Conservation (phyloP, 768 basidiomycete species). For the Kondoa malvinella region DNA sequence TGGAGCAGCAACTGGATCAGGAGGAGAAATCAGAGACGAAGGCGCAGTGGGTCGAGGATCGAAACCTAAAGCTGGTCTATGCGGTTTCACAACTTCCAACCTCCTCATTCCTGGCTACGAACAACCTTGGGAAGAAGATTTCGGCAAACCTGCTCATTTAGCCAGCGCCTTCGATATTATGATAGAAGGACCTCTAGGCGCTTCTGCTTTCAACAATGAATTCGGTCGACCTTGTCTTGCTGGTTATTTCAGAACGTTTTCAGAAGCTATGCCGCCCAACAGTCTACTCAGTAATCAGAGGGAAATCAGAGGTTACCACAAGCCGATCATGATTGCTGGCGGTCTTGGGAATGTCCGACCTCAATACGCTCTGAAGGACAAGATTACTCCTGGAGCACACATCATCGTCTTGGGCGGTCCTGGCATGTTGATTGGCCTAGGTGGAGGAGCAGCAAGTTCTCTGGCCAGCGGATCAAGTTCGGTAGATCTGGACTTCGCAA, state of each 20-base stretch:
- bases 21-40: constrained; percentile 96
- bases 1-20: constrained; percentile 95
- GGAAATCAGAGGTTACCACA: constrained; percentile 89
- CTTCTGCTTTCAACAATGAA: constrained; percentile 94
- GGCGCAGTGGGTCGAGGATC: constrained; percentile 89
- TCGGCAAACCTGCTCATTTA: constrained; percentile 76
- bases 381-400: constrained; percentile 63
- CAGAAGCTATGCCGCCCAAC: constrained; percentile 49
- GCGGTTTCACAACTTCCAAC: constrained; percentile 86
- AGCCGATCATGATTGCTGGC: constrained; percentile 99
- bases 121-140: constrained; percentile 93
- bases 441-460: constrained; percentile 90
- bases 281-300: constrained; percentile 36
- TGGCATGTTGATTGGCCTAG: constrained; percentile 86
- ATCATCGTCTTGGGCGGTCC: constrained; percentile 88
- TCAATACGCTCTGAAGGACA: constrained; percentile 57
- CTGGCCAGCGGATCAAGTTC: constrained; percentile 78
- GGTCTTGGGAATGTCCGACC: constrained; percentile 87
- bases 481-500: constrained; percentile 89
- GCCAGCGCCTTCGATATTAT: constrained; percentile 90
- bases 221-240: constrained; percentile 83
- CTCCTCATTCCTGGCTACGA: constrained; percentile 74
- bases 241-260: constrained; percentile 91
- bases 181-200: constrained; percentile 86
- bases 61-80: constrained; percentile 83